These are phyloP conservation scores for Primulina huaijiensis DNA, from an alignment of 257 asterid genomes.

Conservation along the genomic window DNA sequence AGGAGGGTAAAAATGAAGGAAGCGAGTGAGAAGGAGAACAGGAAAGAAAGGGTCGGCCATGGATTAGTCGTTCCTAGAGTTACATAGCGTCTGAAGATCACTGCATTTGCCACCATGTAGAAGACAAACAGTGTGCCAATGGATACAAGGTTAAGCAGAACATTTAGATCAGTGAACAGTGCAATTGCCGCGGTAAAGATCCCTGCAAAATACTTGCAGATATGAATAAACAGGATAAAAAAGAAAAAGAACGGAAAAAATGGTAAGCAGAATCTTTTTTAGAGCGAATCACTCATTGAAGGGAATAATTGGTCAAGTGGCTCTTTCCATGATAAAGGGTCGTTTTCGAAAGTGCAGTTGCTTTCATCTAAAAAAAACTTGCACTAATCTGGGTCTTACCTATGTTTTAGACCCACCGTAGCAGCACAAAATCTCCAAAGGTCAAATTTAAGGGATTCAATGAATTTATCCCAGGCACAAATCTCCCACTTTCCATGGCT, in stretches of 20 bases:
- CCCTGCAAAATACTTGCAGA: slow-evolving; percentile 41
- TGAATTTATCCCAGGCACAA: slow-evolving; percentile 28
- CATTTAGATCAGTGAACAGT: slow-evolving; percentile 66
- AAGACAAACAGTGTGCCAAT: slow-evolving; percentile 89
- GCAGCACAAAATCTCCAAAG: slow-evolving; percentile 16
- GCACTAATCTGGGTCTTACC: slow-evolving; percentile 26
- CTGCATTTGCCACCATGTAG: slow-evolving; percentile 93
- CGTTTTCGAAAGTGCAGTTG: slow-evolving; percentile 18
- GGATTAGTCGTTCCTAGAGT: slow-evolving; percentile 55
- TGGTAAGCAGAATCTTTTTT: not conserved
- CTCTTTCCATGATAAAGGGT: slow-evolving; percentile 16
- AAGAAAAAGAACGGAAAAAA: not conserved
- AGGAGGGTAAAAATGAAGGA: slow-evolving; percentile 59
- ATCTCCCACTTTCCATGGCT: slow-evolving; percentile 13
- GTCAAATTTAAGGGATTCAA: slow-evolving; percentile 23
- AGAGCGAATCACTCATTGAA: slow-evolving; percentile 7
- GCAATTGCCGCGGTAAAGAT: slow-evolving; percentile 82
- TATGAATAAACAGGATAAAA: not conserved
- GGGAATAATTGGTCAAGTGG: slow-evolving; percentile 12
- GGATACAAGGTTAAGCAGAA: slow-evolving; percentile 65
- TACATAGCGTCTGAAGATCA: slow-evolving; percentile 79
- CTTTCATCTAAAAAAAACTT: slow-evolving; percentile 8
- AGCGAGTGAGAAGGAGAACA: slow-evolving; percentile 54
- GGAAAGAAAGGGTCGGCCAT: slow-evolving; percentile 69
- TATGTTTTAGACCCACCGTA: slow-evolving; percentile 7